A percentile compares a stretch with the other conserved stretches of the same genome.
Conservation (phyloP, 1,284 basidiomycete genomes). For the Boletus smithii region DNA sequence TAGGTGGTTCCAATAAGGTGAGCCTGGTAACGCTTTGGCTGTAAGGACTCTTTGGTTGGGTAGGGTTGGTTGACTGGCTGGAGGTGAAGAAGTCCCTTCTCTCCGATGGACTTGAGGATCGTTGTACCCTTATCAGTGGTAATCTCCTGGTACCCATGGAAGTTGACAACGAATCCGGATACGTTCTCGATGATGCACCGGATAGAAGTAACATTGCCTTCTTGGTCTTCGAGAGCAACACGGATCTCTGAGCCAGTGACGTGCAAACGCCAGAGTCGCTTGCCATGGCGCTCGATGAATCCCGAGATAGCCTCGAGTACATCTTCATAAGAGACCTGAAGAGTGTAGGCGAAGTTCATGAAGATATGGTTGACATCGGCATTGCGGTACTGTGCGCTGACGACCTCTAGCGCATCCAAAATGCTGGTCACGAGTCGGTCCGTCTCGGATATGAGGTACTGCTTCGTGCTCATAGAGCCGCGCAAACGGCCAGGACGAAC, state of each 20-base stretch:
- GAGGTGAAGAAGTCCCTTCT: slow-evolving; percentile 89
- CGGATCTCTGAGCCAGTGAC: slow-evolving; percentile 98
- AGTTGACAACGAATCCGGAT: slow-evolving; percentile 98
- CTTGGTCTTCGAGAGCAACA: slow-evolving; percentile 88
- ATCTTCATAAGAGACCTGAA: slow-evolving; percentile 93
- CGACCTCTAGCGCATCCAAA: slow-evolving; percentile 92
- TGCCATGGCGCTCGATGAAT: slow-evolving; percentile 98
- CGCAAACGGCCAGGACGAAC: slow-evolving; percentile 93
- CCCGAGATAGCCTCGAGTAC: slow-evolving; percentile 94
- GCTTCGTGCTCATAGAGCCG: slow-evolving; percentile 88
- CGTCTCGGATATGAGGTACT: slow-evolving; percentile 97
- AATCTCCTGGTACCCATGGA: slow-evolving; percentile 98
- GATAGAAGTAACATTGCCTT: slow-evolving; percentile 92
- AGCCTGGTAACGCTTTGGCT: slow-evolving; percentile 99
- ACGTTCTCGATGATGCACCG: slow-evolving; percentile 98
- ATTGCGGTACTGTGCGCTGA: slow-evolving; percentile 81
- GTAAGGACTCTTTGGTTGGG: slow-evolving; percentile 97
- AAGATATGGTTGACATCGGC: slow-evolving; percentile 96
- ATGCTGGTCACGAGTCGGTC: slow-evolving; percentile 95
- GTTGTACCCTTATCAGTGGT: slow-evolving; percentile 91
- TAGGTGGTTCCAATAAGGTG: slow-evolving; percentile 98
- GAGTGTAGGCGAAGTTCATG: slow-evolving; percentile 98
- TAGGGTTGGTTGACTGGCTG: slow-evolving; percentile 92
- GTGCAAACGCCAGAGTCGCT: slow-evolving; percentile 95
- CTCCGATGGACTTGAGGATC: slow-evolving; percentile 94